Evolutionary conservation across 2,329 filamentous ascomycete genomes (phyloP).

Genomic region (Sclerotinia spermophila): DNA sequence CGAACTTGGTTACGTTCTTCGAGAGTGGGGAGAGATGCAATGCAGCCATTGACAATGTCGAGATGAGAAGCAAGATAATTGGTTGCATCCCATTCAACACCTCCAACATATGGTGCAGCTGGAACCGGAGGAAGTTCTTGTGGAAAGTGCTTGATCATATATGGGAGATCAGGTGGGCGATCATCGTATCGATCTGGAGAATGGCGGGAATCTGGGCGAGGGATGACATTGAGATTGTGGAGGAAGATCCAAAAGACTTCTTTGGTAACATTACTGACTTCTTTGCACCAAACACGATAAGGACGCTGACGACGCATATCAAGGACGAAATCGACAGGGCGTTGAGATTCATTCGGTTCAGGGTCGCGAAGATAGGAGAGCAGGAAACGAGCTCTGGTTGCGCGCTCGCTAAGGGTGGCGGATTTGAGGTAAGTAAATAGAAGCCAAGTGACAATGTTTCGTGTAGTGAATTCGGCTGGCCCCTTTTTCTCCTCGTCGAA

Average conservation of each 20-base stretch:
- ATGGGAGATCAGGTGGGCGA: conserved; percentile 48
- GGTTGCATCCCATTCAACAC: conserved; percentile 97
- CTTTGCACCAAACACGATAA: conserved; percentile 91
- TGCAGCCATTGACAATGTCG: conserved; percentile 85
- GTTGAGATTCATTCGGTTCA: conserved; percentile 67
- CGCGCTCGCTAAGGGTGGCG: conserved; percentile 57
- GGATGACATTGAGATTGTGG: conserved; percentile 85
- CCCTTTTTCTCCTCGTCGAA: conserved; percentile 99
- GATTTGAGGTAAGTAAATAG: conserved; percentile 83
- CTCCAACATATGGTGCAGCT: conserved; percentile 91
- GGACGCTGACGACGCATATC: conserved; percentile 85
- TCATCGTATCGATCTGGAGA: conserved; percentile 31
- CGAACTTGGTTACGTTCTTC: conserved; percentile 74
- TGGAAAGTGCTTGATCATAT: conserved; percentile 73
- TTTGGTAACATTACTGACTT: conserved; percentile 88
- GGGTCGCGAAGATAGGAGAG: conserved; percentile 78
- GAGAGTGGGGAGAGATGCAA: conserved; percentile 71
- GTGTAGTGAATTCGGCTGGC: conserved; percentile 91
- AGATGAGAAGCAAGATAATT: conserved; percentile 93
- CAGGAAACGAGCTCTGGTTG: conserved; percentile 67
- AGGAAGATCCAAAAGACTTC: conserved; percentile 99
- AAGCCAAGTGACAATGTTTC: conserved; percentile 83
- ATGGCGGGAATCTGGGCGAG: conserved; percentile 48
- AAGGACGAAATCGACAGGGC: conserved; percentile 79
- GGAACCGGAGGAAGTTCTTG: conserved; percentile 83